Base-by-base conservation (phyloP, 495 filamentous ascomycete genomes). In the Letharia lupina region DNA sequence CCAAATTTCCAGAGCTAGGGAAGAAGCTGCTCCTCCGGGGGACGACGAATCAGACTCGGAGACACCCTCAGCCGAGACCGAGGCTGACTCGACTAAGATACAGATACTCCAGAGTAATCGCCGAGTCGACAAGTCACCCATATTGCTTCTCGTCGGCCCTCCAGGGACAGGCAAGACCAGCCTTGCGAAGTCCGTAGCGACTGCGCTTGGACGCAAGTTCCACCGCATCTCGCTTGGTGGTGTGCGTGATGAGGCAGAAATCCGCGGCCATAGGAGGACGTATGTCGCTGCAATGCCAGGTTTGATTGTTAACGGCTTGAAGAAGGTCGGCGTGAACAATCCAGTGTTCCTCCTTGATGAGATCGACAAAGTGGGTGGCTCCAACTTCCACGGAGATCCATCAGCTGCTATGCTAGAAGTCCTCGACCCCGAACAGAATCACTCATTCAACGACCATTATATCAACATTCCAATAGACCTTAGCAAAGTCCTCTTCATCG, bases 271-370 rank as follows among this genome's bases (percentile, higher is more conserved):
- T 77, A 85, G 95, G 54, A 84, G 95, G 60, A 99, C 95, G 3
- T 99, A 99, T 74, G 94, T 99, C 63, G 95, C 95, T 16, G 95
- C 95, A 60, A 97, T 99, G 94, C 95, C 95, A 15, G 95, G 95
- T 41, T 78, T 98, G 59, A 89, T 99, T 61, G 93, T 97, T 58
- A 91, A 90, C 74, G 95, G 93, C 7, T 77, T 99, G 61, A 95
- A 93, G 81, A 99, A 98, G 75, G 95, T 94, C 58, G 93, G 92
- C 47, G 93, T 98, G 23, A 86, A 91, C 5, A 99, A 99, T 72
- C 95, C 95, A 3, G 93, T 99, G 42, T 93, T 98, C 78, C 77
- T 99, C 62, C 86, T 99, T 33, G 95, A 99, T 74, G 95, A 99
- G 77, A 97, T 99, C 70, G 95, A 99, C 81, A 99, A 99, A 80